These are phyloP conservation scores for Penicillium coprophilum DNA, from an alignment of 495 filamentous ascomycete genomes.

Conservation along the genomic window DNA sequence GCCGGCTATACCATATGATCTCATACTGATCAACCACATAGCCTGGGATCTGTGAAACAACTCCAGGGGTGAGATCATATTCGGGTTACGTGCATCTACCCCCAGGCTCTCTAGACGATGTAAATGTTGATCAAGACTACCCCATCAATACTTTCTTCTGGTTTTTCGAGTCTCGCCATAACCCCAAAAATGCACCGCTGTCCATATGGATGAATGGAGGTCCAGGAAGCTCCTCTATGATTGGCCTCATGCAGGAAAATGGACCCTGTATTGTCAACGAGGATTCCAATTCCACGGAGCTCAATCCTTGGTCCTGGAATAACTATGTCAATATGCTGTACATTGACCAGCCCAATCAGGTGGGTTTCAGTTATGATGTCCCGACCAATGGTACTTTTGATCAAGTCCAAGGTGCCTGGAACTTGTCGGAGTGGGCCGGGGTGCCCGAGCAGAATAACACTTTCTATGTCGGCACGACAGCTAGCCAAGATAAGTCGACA, in stretches of 20 bases:
- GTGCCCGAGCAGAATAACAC: constrained; percentile 59
- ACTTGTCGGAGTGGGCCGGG: constrained; percentile 33
- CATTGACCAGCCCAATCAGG: constrained; percentile 63
- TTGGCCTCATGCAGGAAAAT: constrained; percentile 63
- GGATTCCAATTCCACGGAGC: constrained; percentile 49
- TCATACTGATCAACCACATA: constrained; percentile 24
- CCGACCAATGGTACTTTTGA: constrained; percentile 47
- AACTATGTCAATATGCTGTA: constrained; percentile 64
- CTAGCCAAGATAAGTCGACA: constrained; percentile 43
- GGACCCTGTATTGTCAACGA: constrained; percentile 59
- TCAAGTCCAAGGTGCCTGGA: constrained; percentile 34
- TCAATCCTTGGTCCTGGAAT: constrained; percentile 61
- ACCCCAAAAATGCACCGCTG: constrained; percentile 50
- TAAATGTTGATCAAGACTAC: constrained; percentile 35
- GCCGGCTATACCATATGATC: neutral
- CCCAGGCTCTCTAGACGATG: constrained; percentile 35
- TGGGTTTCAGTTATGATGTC: constrained; percentile 60
- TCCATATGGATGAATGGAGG: constrained; percentile 59
- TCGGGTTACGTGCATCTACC: constrained; percentile 46
- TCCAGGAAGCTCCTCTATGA: constrained; percentile 58
- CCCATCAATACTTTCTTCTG: constrained; percentile 49
- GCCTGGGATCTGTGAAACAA: constrained; percentile 54
- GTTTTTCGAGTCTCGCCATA: constrained; percentile 48
- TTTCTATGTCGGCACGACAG: constrained; percentile 60
- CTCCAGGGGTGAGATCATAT: constrained; percentile 46